Conservation (phyloP, 345 rosid species). For the Eucalyptus erythrocorys region DNA sequence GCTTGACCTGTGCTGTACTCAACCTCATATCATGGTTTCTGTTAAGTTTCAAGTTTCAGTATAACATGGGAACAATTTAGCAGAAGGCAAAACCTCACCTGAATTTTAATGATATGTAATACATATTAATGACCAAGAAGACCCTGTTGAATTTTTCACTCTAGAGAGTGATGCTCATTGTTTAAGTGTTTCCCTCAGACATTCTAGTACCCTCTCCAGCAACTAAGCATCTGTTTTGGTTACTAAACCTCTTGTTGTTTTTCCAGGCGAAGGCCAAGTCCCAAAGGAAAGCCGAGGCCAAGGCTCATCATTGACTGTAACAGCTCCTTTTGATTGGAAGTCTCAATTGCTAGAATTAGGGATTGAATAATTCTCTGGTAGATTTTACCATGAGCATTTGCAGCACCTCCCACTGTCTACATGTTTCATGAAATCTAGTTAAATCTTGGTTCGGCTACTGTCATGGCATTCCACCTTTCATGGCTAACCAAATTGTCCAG, state of each 20-base stretch:
- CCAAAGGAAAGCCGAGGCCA: constrained; percentile 23
- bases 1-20: neutral
- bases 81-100: neutral
- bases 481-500: neutral
- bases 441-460: neutral
- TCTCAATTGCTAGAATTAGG: neutral
- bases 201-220: neutral
- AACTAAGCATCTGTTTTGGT: neutral
- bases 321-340: neutral
- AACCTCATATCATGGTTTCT: neutral
- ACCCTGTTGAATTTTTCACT: neutral
- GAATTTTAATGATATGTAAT: neutral
- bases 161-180: neutral
- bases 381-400: neutral
- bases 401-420: neutral
- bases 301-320: constrained; percentile 30
- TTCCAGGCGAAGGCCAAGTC: constrained; percentile 37
- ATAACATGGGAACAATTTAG: neutral
- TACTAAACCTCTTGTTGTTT: neutral
- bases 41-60: neutral
- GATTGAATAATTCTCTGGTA: neutral
- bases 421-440: neutral
- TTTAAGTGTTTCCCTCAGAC: neutral
- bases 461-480: neutral
- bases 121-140: neutral